Base-by-base conservation (phyloP, 345 rosid species). In the Mallotus nudiflorus region DNA sequence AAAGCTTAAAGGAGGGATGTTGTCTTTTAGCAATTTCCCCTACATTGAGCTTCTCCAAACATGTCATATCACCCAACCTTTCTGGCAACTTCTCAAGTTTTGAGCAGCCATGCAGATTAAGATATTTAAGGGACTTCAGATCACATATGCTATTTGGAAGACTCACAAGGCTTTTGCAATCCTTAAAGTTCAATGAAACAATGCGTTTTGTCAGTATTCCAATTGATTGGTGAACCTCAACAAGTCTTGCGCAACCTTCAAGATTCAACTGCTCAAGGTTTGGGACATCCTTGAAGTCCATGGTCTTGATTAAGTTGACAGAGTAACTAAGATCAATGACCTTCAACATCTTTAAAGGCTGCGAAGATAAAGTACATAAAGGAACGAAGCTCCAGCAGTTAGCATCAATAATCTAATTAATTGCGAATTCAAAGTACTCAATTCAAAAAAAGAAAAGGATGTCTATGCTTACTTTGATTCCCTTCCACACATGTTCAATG, bases 11-110 rank as follows among this genome's bases (percentile, higher is more conserved):
- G 14, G 14, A 42, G 4, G 76, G 65, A 6, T 40, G 37, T 65
- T 73, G 37, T 55, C 42, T 29, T 28, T 33, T 46, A 3, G 19
- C 65, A 27, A 31, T 45, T 24, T 18, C 65, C 29, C 14, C 19
- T 20, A 66, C 49, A 20, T 6, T 2, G 4, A 65, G 25, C 42
- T 5, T 16, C 40, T 45, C 70, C 45, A 60, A n/a, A 40, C 65
- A 60, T 8, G 44, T 31, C 6, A 73, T 29, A 5, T 65, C 28
- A 7, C 33, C 13, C 14, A 42, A 16, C 9, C 61, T 45, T 4
- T 65, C 60, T 6, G 73, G 77, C 8, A 74, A 29, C 25, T n/a
- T 59, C 20, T n/a, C 56, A 15, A 67, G 42, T 20, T 67, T 74
- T 39, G 13, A 19, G 44, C 77, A 74, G 11, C 56, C 62, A 37